A percentile compares a stretch with the other conserved stretches of the same genome.
phyloP scores from a whole-genome alignment of 345 rosid genomes.

The Garcia nutans region DNA sequence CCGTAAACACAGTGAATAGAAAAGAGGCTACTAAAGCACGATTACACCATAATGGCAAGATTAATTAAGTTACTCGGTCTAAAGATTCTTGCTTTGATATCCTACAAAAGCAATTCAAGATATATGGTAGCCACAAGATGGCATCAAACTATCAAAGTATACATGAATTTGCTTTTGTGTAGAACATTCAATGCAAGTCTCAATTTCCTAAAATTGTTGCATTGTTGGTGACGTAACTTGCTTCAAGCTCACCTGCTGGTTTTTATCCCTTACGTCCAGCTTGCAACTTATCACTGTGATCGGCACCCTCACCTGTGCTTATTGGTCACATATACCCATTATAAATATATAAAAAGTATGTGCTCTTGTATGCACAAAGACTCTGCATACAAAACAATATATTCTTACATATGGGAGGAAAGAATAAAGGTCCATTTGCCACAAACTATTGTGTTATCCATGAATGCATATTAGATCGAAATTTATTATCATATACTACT shows the following conservation, averaged over 20 bases:
- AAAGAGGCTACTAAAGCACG: not conserved
- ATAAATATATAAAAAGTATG: not conserved
- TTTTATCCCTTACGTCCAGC: conserved; percentile 60
- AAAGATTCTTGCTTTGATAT: not conserved
- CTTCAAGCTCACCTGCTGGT: conserved; percentile 60
- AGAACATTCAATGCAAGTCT: conserved; percentile 77
- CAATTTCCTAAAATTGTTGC: conserved; percentile 83
- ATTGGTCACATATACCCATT: conserved; percentile 12
- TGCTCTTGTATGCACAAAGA: not conserved
- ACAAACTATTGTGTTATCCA: not conserved
- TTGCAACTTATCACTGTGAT: conserved; percentile 79
- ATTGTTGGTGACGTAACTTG: conserved; percentile 73
- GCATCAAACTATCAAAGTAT: not conserved
- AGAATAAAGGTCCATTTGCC: not conserved
- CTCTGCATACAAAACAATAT: no score
- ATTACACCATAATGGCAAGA: not conserved
- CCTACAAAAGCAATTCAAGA: not conserved
- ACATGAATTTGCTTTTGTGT: conserved; percentile 70
- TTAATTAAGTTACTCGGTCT: not conserved
- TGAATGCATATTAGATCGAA: not conserved
- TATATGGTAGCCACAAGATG: conserved; percentile 4
- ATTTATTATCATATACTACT: not conserved
- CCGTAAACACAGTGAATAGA: not conserved
- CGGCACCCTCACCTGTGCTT: conserved; percentile 85
- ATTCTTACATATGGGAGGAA: no score